phyloP scores from a whole-genome alignment of 169 alveolate genomes.

The Plasmodium gallinaceum region DNA sequence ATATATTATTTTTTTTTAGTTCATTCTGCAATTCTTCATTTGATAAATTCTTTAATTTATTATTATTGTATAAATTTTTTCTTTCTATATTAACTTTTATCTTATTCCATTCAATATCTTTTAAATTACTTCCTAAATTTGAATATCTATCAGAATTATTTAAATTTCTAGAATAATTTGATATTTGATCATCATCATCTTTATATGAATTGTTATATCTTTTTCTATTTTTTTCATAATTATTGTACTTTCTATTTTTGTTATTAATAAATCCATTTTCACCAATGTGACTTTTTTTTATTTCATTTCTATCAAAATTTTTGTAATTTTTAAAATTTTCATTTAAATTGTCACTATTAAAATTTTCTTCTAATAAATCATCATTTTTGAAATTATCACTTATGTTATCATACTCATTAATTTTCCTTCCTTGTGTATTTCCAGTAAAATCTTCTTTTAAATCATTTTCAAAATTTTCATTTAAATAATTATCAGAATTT shows the following conservation, averaged over 20 bases:
- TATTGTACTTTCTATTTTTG: conserved; percentile 1
- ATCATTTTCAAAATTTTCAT: neutral
- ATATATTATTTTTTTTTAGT: conserved; percentile 76
- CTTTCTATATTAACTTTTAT: conserved; percentile 81
- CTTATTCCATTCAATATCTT: conserved; percentile 81
- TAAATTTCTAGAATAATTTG: conserved; percentile 27
- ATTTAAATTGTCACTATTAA: neutral
- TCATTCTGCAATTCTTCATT: conserved; percentile 84
- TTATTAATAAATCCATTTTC: conserved; percentile 52
- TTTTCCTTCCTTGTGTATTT: neutral
- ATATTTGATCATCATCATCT: neutral
- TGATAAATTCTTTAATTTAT: conserved; percentile 79
- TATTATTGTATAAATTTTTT: conserved; percentile 75
- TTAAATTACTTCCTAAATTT: conserved; percentile 61
- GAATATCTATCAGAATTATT: conserved; percentile 35
- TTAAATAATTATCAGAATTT: neutral
- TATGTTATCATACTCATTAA: neutral
- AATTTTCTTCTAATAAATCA: neutral
- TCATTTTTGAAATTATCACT: neutral
- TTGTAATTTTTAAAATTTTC: conserved; percentile 12
- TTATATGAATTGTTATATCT: neutral
- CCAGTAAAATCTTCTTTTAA: neutral
- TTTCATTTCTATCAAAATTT: conserved; percentile 31
- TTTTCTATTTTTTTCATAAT: conserved; percentile 14
- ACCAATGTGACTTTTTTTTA: conserved; percentile 6